Evolutionary conservation across 176 grass and related monocot genomes (phyloP).

Genomic region (Avena atlantica): DNA sequence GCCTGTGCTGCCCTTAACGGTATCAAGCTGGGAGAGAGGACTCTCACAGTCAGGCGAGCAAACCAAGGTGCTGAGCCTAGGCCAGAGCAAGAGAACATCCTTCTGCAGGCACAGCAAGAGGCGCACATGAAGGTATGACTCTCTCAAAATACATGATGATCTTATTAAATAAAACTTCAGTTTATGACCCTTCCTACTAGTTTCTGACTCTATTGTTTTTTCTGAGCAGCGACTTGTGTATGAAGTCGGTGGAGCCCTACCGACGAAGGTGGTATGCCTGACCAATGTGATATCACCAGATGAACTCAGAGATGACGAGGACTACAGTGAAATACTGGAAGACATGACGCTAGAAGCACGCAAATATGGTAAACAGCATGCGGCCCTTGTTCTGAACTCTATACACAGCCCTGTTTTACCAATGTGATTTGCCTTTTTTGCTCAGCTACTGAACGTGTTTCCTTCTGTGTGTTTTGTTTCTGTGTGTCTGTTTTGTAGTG

Average conservation of each 20-base stretch:
- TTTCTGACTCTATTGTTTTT: slow-evolving; percentile 42
- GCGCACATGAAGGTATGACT: slow-evolving; percentile 80
- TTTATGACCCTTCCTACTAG: neutral
- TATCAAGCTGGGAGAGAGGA: slow-evolving; percentile 97
- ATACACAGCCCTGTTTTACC: neutral
- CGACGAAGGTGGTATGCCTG: slow-evolving; percentile 83
- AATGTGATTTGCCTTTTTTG: slow-evolving; percentile 19
- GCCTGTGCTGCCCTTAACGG: slow-evolving; percentile 97
- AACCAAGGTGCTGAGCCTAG: slow-evolving; percentile 90
- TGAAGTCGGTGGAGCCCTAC: slow-evolving; percentile 76
- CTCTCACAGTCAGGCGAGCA: slow-evolving; percentile 88
- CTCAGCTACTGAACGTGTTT: slow-evolving; percentile 63
- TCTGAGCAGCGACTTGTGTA: slow-evolving; percentile 67
- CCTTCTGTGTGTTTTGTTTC: slow-evolving; percentile 55
- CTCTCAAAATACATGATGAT: neutral
- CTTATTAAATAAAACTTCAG: neutral
- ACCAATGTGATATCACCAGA: slow-evolving; percentile 73
- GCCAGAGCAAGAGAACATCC: slow-evolving; percentile 80
- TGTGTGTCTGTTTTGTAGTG: slow-evolving; percentile 60
- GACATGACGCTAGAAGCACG: slow-evolving; percentile 88
- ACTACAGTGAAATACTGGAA: slow-evolving; percentile 85
- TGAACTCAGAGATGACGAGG: slow-evolving; percentile 85
- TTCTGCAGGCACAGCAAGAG: slow-evolving; percentile 89
- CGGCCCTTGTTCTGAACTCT: neutral
- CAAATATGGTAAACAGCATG: slow-evolving; percentile 68